These are phyloP conservation scores for Basidioascus undulatus DNA, from an alignment of 768 basidiomycete species.

Conservation along the genomic window DNA sequence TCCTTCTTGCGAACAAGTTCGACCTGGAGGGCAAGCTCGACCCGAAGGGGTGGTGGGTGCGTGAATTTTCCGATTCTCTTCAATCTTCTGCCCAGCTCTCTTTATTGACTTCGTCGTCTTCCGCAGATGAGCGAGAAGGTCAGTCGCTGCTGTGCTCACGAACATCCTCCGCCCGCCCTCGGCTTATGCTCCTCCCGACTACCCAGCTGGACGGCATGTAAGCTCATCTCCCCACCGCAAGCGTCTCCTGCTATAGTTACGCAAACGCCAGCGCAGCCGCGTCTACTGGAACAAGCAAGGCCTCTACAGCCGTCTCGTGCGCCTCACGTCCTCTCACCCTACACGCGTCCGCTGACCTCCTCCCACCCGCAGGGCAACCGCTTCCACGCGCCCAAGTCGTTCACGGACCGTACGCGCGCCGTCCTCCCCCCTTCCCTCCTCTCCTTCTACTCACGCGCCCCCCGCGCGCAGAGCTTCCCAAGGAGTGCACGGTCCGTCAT, in stretches of 20 bases:
- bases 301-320: conserved; percentile 5
- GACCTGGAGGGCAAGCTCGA: conserved; percentile 4
- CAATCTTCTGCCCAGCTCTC: too few relatives aligned
- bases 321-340: too few relatives aligned
- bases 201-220: not conserved
- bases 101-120: not conserved
- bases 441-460: too few relatives aligned
- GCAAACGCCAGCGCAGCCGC: conserved; percentile 8
- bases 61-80: not conserved
- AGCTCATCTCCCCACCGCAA: conserved; percentile 1
- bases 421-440: not conserved
- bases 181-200: not conserved
- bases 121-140: not conserved
- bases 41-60: not conserved
- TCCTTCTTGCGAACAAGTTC: conserved; percentile 7
- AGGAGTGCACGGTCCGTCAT: not conserved
- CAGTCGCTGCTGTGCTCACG: not conserved
- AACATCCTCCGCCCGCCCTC: not conserved
- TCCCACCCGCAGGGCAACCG: too few relatives aligned
- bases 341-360: too few relatives aligned
- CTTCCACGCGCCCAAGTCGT: conserved; percentile 4
- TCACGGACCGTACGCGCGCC: conserved; percentile 4
- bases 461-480: conserved; percentile 6
- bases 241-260: conserved; percentile 5
- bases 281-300: conserved; percentile 8